Evolutionary conservation across 441 rosid genomes (phyloP), one percentile per base, ranked within the genome.

Genomic region (Bruguiera hainesii): DNA sequence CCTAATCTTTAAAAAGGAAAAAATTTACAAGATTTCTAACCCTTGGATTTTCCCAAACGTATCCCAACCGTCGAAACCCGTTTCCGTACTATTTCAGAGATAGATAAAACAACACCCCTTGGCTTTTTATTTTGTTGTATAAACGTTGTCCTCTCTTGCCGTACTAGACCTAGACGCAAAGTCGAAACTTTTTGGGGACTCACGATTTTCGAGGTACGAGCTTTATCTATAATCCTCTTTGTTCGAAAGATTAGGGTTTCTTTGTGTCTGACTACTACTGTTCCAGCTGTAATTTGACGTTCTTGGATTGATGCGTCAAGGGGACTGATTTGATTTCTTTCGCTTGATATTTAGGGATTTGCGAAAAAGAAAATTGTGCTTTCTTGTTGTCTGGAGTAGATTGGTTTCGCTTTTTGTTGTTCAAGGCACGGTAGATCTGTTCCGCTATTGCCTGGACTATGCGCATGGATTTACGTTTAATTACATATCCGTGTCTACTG

Each of bases 11-110:
- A 26, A 26, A 26, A 26, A 26, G 26, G 26, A 26, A 26, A 26
- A 26, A 0, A 26, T 26, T 26, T 26, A 26, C 26, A 26, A 1
- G 8, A 35, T 8, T 35, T 35, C 42, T 35, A 31, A 31, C 68
- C 58, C 28, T 64, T 53, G 48, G 60, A 64, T 64, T 48, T 50
- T 29, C 68, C 6, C 19, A 64, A 64, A 28, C 59, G 15, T 11
- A 64, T 31, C 58, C 59, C 31, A 23, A 18, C 68, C 68, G 68
- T 64, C 46, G 37, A 64, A 64, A 19, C 42, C 49, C 49, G 29
- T 11, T 13, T 15, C 64, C 7, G 11, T 11, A 61, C 5, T 42
- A 42, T 13, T 42, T 42, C 5, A 42, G 48, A 42, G 18, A 42
- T 3, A 42, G 4, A 42, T 11, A 37, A 10, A 37, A 37, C 11